Conservation (phyloP, 306 rosid genomes). For the Acmispon strigosus region DNA sequence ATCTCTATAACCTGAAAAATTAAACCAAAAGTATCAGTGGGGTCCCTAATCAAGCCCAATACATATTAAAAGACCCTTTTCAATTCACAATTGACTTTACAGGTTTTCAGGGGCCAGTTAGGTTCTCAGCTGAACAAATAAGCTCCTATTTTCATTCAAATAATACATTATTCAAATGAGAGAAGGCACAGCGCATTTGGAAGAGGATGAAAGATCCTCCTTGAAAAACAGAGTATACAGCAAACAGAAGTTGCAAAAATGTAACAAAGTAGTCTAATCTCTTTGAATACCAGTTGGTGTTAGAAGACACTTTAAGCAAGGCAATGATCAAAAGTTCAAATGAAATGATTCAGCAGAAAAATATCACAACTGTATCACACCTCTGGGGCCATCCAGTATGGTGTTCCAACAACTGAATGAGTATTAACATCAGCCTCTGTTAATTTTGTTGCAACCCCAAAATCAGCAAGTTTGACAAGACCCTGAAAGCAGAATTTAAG, state of each 20-base stretch:
- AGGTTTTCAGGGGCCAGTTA: background rate
- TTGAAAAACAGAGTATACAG: constrained; percentile 6
- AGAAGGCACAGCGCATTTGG: background rate
- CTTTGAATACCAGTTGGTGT: background rate
- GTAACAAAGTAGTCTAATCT: background rate
- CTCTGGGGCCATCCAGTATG: constrained; percentile 99
- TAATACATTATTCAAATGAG: constrained; percentile 5
- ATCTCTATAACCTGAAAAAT: constrained; percentile 90
- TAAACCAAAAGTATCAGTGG: constrained; percentile 19
- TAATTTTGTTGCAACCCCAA: constrained; percentile 96
- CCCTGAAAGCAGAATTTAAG: constrained; percentile 51
- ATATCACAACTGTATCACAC: constrained; percentile 31
- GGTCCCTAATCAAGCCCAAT: constrained; percentile 10
- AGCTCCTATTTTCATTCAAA: background rate
- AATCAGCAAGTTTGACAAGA: constrained; percentile 99
- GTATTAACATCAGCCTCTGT: constrained; percentile 99
- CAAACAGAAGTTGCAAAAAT: background rate
- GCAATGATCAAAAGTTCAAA: constrained; percentile 3
- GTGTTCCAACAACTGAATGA: constrained; percentile 99
- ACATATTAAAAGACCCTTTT: constrained; percentile 3
- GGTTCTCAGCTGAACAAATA: constrained; percentile 11
- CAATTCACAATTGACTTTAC: background rate
- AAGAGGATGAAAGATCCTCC: background rate
- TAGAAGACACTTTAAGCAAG: background rate
- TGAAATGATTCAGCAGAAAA: constrained; percentile 5